A percentile compares a stretch with the other conserved stretches of the same genome.
Evolutionary conservation across 805 yeast genomes (phyloP).

Genomic region (Crinitomyces ghanaensis): DNA sequence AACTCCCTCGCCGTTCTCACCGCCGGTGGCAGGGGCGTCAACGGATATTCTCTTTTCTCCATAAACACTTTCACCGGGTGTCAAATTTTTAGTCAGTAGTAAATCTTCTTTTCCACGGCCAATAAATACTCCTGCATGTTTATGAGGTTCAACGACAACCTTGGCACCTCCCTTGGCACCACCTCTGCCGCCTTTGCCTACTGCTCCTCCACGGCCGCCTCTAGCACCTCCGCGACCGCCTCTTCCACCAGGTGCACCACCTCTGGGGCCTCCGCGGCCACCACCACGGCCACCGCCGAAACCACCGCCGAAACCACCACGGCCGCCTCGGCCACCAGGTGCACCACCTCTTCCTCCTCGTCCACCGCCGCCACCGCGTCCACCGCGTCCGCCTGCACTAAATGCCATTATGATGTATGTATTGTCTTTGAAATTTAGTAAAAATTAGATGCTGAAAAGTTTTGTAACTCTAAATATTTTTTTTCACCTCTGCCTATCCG

Average conservation of each 20-base stretch:
- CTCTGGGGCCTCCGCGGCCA: conserved; percentile 23
- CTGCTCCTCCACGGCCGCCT: conserved; percentile 45
- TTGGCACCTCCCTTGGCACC: conserved; percentile 67
- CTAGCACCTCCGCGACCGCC: conserved; percentile 40
- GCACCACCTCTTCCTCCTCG: conserved; percentile 34
- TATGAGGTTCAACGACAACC: conserved; percentile 96
- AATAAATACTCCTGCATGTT: conserved; percentile 95
- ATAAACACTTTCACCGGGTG: conserved; percentile 97
- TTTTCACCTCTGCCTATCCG: too few relatives aligned
- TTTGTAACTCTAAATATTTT: too few relatives aligned
- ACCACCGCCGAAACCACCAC: conserved; percentile 31
- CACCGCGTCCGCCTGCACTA: conserved; percentile 42
- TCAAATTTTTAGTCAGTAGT: conserved; percentile 89
- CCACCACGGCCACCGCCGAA: conserved; percentile 29
- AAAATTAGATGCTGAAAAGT: too few relatives aligned
- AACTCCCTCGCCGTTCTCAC: conserved; percentile 51
- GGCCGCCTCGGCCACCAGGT: conserved; percentile 26
- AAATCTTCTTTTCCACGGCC: conserved; percentile 99
- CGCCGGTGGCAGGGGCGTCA: conserved; percentile 60
- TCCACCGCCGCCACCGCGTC: conserved; percentile 20
- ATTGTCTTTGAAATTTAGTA: conserved; percentile 1
- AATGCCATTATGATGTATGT: conserved; percentile 51
- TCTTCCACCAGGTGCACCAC: conserved; percentile 27
- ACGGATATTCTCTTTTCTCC: conserved; percentile 94
- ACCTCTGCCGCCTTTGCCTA: too few relatives aligned